Conservation (phyloP, 2,329 filamentous ascomycete genomes). For the Metarhizium sp. region DNA sequence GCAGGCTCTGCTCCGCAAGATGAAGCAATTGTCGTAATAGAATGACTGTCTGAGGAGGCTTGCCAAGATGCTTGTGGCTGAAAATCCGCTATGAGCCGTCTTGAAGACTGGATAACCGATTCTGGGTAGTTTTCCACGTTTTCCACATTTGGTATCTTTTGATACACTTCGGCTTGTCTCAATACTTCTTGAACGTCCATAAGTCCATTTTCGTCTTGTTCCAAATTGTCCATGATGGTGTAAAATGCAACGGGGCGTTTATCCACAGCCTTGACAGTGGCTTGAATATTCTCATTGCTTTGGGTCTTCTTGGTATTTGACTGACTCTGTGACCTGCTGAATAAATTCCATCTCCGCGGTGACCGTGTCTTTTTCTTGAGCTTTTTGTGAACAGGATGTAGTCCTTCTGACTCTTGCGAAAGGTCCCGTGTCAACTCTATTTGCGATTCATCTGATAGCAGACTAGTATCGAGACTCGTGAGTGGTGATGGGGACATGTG, state of each 20-base stretch:
- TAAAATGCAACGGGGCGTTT: conserved; percentile 50
- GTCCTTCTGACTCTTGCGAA: conserved; percentile 19
- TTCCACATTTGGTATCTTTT: conserved; percentile 11
- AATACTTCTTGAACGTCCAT: conserved; percentile 35
- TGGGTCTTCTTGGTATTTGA: conserved; percentile 26
- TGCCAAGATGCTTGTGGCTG: neutral
- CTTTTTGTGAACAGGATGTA: conserved; percentile 37
- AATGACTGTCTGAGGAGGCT: neutral
- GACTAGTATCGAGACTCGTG: conserved; percentile 46
- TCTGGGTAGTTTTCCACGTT: neutral
- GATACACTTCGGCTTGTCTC: conserved; percentile 36
- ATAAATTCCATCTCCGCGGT: conserved; percentile 55
- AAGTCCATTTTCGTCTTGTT: conserved; percentile 39
- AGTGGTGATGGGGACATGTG: conserved; percentile 38
- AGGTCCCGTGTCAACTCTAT: conserved; percentile 29
- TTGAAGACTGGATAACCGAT: neutral
- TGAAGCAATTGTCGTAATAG: neutral
- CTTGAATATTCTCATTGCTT: conserved; percentile 30
- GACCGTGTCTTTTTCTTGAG: conserved; percentile 44
- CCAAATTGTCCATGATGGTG: conserved; percentile 50
- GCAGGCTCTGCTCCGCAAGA: neutral
- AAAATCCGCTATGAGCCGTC: neutral
- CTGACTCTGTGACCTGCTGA: conserved; percentile 44
- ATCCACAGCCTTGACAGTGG: conserved; percentile 37
- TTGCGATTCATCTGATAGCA: conserved; percentile 48